Evolutionary conservation across 2,329 filamentous ascomycete species (phyloP), one percentile per base, ranked within the genome.

Genomic region (Paraphoma chrysanthemicola): DNA sequence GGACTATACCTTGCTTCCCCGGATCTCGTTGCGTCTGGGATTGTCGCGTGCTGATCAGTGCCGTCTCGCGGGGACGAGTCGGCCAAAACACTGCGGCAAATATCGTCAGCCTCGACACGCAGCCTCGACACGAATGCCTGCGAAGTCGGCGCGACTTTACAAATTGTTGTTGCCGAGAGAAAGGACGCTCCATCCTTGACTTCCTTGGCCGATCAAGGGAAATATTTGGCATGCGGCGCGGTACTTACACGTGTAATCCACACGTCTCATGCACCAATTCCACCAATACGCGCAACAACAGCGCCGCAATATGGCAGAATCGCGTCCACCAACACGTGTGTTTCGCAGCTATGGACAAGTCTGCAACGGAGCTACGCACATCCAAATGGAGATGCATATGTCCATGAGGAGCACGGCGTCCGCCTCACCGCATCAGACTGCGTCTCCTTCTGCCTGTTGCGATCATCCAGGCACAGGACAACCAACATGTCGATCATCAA

Each of bases 281-380:
- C 23, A 23, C 23, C 23, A 23, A 23, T 23, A 42, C n/a, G 39
- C 16, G 39, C 39, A 30, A 16, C 23, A 42, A 42, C 55, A 53
- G 46, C 49, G 48, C 56, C 48, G 46, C 46, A 47, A 51, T 44
- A 44, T 51, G 29, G 28, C 10, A 45, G 17, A 30, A 30, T n/a
- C 4, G 3, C 33, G 31, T n/a, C 48, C 30, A 49, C n/a, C 18
- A 17, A 36, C 23, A 30, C 17, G 47, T 14, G 6, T 12, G 17
- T 6, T 7, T 41, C 10, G 10, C 18, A 16, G 41, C 23, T 23
- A 23, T 23, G 23, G 23, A 5, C 23, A 23, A 23, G 2, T 23
- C 23, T 23, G 23, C n/a, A 23, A 23, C 23, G 23, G 23, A 23
- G 23, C 23, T 23, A 23, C 23, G 5, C 23, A 5, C 23, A 23